A percentile compares a stretch with the other conserved stretches of the same genome.
phyloP scores from a whole-genome alignment of 2,329 filamentous ascomycete species.

The Fonsecaea nubica region DNA sequence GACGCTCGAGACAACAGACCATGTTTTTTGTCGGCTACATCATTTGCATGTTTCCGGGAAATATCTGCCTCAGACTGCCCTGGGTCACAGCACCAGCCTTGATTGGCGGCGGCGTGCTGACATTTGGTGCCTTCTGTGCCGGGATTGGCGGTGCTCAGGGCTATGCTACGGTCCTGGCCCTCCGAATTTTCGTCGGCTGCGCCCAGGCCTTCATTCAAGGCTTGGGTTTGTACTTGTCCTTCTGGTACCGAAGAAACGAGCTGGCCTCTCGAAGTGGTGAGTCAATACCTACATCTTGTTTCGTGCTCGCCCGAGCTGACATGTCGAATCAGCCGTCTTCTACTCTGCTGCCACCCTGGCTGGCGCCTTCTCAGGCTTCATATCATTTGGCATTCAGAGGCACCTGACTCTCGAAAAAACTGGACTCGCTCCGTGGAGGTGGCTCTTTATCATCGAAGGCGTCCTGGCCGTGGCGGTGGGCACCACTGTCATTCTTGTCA shows the following conservation, averaged over 20 bases:
- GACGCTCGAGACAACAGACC: neutral
- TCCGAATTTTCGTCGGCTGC: conserved; percentile 13
- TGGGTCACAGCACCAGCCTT: conserved; percentile 3
- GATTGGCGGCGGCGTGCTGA: conserved; percentile 10
- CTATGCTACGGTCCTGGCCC: conserved; percentile 11
- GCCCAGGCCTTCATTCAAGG: conserved; percentile 23
- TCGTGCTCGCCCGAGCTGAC: neutral
- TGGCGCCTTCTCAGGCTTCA: conserved; percentile 72
- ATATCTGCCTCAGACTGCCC: conserved; percentile 5
- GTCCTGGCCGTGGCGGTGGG: conserved; percentile 68
- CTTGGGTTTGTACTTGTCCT: conserved; percentile 4
- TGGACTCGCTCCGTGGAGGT: conserved; percentile 66
- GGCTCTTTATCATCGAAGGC: conserved; percentile 75
- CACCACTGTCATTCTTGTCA: conserved; percentile 61
- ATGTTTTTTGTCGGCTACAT: conserved; percentile 15
- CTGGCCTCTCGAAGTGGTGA: conserved; percentile 11
- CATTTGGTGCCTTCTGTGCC: conserved; percentile 14
- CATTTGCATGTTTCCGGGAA: conserved; percentile 15
- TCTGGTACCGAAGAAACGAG: conserved; percentile 22
- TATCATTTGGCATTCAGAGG: conserved; percentile 68
- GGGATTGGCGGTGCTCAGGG: conserved; percentile 10
- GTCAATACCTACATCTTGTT: neutral
- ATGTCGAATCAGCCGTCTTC: neutral
- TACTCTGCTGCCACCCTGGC: conserved; percentile 69
- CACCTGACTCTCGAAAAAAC: conserved; percentile 61